These are phyloP conservation scores for Blastobotrys serpentis DNA, from an alignment of 1,139 yeast genomes.

Conservation along the genomic window DNA sequence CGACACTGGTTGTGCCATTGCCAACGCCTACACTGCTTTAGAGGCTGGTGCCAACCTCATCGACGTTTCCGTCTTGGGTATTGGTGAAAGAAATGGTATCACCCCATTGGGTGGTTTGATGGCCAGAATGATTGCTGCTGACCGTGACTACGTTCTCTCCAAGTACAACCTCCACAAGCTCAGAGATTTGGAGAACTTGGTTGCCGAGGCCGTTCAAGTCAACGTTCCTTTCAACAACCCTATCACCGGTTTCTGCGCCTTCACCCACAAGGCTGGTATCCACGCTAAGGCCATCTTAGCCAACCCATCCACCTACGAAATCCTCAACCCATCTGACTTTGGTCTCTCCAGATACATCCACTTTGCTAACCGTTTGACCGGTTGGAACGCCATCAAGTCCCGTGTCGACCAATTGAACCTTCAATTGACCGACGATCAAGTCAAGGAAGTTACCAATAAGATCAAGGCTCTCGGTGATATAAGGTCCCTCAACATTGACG, in stretches of 20 bases:
- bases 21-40: slow-evolving; percentile 95
- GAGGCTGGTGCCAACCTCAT: slow-evolving; percentile 97
- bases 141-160: slow-evolving; percentile 91
- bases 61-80: slow-evolving; percentile 94
- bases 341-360: slow-evolving; percentile 95
- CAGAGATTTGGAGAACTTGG: slow-evolving; percentile 92
- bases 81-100: slow-evolving; percentile 98
- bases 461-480: slow-evolving; percentile 94
- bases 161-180: slow-evolving; percentile 95
- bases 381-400: slow-evolving; percentile 98
- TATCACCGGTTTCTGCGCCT: slow-evolving; percentile 98
- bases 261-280: slow-evolving; percentile 99
- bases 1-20: slow-evolving; percentile 98
- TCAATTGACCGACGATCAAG: slow-evolving; percentile 84
- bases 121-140: slow-evolving; percentile 99
- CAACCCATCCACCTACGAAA: slow-evolving; percentile 97
- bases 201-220: slow-evolving; percentile 96
- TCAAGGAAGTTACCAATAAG: slow-evolving; percentile 91
- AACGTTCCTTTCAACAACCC: slow-evolving; percentile 98
- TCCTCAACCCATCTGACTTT: slow-evolving; percentile 89
- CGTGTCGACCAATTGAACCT: slow-evolving; percentile 97
- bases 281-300: slow-evolving; percentile 99
- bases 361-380: slow-evolving; percentile 95
- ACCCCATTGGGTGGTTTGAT: slow-evolving; percentile 96
- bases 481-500: slow-evolving; percentile 91